phyloP scores from a whole-genome alignment of 108 stramenopile genomes.

The Nitzschia sp. region DNA sequence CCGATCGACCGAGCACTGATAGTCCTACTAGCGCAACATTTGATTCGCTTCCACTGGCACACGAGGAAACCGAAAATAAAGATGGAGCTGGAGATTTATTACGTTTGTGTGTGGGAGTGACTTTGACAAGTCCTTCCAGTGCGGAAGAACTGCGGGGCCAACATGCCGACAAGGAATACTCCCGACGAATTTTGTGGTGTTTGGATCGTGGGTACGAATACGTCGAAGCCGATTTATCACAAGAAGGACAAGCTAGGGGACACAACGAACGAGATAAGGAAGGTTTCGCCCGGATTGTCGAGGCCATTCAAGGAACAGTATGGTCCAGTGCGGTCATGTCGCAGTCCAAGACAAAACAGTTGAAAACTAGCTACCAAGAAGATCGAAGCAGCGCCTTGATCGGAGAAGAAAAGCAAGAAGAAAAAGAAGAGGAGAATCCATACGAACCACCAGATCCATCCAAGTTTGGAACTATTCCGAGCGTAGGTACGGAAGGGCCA shows the following conservation, averaged over 20 bases:
- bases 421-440: constrained; percentile 25
- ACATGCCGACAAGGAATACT: constrained; percentile 69
- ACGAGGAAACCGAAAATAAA: constrained; percentile 34
- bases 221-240: constrained; percentile 64
- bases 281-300: constrained; percentile 81
- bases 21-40: constrained; percentile 35
- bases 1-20: constrained; percentile 24
- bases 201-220: constrained; percentile 90
- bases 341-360: constrained; percentile 14
- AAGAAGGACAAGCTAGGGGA: constrained; percentile 52
- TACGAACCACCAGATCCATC: constrained; percentile 37
- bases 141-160: constrained; percentile 41
- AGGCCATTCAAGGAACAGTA: constrained; percentile 78
- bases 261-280: constrained; percentile 86
- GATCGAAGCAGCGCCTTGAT: constrained; percentile 1
- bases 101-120: constrained; percentile 71
- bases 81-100: constrained; percentile 59
- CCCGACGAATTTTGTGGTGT: constrained; percentile 81
- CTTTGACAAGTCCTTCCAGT: constrained; percentile 25
- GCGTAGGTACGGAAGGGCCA: not conserved
- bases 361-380: constrained; percentile 29
- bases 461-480: not conserved
- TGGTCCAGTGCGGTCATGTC: constrained; percentile 81
- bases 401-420: not conserved
- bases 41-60: constrained; percentile 51